These are phyloP conservation scores for Metschnikowia santaceciliae DNA, from an alignment of 805 yeast species.

Conservation along the genomic window DNA sequence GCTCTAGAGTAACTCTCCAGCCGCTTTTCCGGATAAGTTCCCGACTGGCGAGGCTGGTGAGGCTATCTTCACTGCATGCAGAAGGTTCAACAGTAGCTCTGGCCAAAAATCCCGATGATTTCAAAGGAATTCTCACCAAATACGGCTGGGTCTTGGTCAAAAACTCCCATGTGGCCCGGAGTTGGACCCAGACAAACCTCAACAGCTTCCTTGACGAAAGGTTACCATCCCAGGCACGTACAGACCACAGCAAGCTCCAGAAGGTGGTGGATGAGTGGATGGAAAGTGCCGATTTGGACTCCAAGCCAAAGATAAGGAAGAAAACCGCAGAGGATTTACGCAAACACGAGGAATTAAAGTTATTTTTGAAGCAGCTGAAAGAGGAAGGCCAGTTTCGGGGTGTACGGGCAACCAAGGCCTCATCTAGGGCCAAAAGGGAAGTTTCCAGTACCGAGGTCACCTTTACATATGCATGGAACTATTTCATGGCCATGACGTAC, in stretches of 20 bases:
- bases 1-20: too few relatives aligned
- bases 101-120: slow-evolving; percentile 13
- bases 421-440: not conserved
- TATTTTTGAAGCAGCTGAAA: slow-evolving; percentile 22
- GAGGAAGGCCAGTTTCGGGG: slow-evolving; percentile 15
- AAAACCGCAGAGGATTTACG: slow-evolving; percentile 11
- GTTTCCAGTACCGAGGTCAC: slow-evolving; percentile 17
- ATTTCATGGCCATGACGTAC: slow-evolving; percentile 21
- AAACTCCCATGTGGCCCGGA: slow-evolving; percentile 15
- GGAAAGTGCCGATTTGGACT: slow-evolving; percentile 6
- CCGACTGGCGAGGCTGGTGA: too few relatives aligned
- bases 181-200: slow-evolving; percentile 19
- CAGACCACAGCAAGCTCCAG: slow-evolving; percentile 8
- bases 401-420: not conserved
- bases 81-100: not conserved
- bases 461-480: slow-evolving; percentile 36
- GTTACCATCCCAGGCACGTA: not conserved
- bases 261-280: slow-evolving; percentile 18
- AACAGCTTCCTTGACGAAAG: slow-evolving; percentile 5
- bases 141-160: slow-evolving; percentile 24
- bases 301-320: slow-evolving; percentile 14
- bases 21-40: too few relatives aligned
- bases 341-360: slow-evolving; percentile 16
- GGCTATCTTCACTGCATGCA: too few relatives aligned
- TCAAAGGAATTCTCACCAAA: slow-evolving; percentile 16